phyloP scores from a whole-genome alignment of 192 early-diverging fungal genomes.

The Entomortierella beljakovae region DNA sequence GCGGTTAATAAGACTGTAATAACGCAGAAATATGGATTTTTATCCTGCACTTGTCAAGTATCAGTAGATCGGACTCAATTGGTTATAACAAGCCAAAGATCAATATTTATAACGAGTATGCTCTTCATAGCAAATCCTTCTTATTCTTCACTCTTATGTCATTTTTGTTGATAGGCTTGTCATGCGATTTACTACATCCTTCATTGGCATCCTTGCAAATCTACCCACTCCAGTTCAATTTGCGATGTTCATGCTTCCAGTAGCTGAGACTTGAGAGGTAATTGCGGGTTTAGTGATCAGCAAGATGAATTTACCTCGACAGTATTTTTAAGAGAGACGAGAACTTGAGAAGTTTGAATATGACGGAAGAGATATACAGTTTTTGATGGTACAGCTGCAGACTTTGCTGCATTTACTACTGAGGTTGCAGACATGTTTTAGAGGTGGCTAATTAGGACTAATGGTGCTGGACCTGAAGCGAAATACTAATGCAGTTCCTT shows the following conservation, averaged over 20 bases:
- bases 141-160: too few species aligned
- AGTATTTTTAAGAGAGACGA: slow-evolving; percentile 57
- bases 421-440: slow-evolving; percentile 35
- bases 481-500: neutral
- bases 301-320: slow-evolving; percentile 56
- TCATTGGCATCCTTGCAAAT: too few species aligned
- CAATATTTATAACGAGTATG: too few species aligned
- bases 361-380: slow-evolving; percentile 65
- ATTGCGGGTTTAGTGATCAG: neutral
- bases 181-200: too few species aligned
- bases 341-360: slow-evolving; percentile 64
- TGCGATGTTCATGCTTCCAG: neutral
- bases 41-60: too few species aligned
- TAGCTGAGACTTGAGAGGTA: neutral
- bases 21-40: too few species aligned
- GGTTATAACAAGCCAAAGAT: too few species aligned
- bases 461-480: neutral
- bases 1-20: neutral
- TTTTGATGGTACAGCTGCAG: slow-evolving; percentile 22
- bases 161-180: too few species aligned
- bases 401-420: slow-evolving; percentile 41
- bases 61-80: too few species aligned
- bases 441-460: neutral
- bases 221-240: neutral
- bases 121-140: too few species aligned